Evolutionary conservation across 345 rosid genomes (phyloP).

Genomic region (Erodium maritimum): DNA sequence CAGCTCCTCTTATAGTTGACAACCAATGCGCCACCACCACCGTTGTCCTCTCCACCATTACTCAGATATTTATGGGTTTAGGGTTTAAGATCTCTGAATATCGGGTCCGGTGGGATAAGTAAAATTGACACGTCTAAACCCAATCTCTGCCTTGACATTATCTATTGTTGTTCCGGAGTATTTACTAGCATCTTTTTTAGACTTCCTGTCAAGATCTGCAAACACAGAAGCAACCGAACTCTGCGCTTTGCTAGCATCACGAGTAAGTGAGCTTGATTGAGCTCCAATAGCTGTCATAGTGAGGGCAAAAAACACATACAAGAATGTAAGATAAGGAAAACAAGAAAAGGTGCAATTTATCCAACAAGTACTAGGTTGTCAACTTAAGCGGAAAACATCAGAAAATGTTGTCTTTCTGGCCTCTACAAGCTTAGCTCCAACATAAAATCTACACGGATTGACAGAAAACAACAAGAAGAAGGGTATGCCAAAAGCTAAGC

Average conservation of each 20-base stretch:
- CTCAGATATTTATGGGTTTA: too few relatives aligned
- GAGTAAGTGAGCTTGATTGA: slow-evolving; percentile 21
- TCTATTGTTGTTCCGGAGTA: slow-evolving; percentile 21
- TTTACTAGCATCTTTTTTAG: slow-evolving; percentile 24
- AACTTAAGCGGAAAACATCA: slow-evolving; percentile 21
- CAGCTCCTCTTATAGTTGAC: too few relatives aligned
- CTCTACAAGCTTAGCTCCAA: slow-evolving; percentile 24
- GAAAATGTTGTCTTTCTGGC: slow-evolving; percentile 17
- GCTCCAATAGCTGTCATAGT: slow-evolving; percentile 23
- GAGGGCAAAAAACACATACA: slow-evolving; percentile 33
- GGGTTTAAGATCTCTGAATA: slow-evolving; percentile 26
- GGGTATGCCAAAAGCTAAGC: slow-evolving; percentile 25
- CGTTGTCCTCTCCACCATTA: too few relatives aligned
- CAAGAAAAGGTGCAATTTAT: not conserved
- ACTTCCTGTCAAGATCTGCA: slow-evolving; percentile 23
- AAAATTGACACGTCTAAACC: slow-evolving; percentile 21
- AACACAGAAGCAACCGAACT: slow-evolving; percentile 31
- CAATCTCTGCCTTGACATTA: slow-evolving; percentile 26
- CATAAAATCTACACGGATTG: slow-evolving; percentile 24
- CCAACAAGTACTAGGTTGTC: not conserved
- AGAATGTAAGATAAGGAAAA: not conserved
- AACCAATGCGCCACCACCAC: too few relatives aligned
- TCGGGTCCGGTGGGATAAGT: slow-evolving; percentile 29
- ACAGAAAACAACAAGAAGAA: slow-evolving; percentile 17
- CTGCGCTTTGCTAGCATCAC: slow-evolving; percentile 26